Percentiles rank a stretch among this genome's conserved stretches.
Conservation (phyloP, 352 stramenopile genomes). For the Pythium scleroteichum region DNA sequence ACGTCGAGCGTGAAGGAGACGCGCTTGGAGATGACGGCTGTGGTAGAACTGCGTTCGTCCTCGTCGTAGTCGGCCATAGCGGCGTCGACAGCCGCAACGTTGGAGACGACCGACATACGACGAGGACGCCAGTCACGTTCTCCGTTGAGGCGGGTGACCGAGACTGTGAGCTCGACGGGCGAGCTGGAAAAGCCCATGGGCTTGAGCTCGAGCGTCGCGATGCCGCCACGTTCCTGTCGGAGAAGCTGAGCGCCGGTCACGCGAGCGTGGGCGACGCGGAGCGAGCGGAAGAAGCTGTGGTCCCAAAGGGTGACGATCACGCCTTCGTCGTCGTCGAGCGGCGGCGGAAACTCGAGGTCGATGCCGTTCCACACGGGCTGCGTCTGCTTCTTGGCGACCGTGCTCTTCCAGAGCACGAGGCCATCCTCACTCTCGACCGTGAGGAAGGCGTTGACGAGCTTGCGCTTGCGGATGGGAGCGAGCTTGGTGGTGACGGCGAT, state of each 20-base stretch:
- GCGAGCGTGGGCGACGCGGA: slow-evolving; percentile 53
- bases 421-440: slow-evolving; percentile 22
- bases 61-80: slow-evolving; percentile 13
- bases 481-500: slow-evolving; percentile 24
- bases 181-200: slow-evolving; percentile 28
- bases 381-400: slow-evolving; percentile 22
- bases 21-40: slow-evolving; percentile 5
- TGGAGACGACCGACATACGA: slow-evolving; percentile 10
- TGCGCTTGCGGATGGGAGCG: slow-evolving; percentile 29
- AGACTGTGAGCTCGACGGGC: slow-evolving; percentile 34
- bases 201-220: slow-evolving; percentile 51
- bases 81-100: slow-evolving; percentile 16
- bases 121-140: slow-evolving; percentile 16
- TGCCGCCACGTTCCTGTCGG: slow-evolving; percentile 37
- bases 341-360: slow-evolving; percentile 35
- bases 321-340: slow-evolving; percentile 28
- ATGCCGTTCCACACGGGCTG: slow-evolving; percentile 27
- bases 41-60: neutral
- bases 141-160: slow-evolving; percentile 8
- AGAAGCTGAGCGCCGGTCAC: slow-evolving; percentile 50
- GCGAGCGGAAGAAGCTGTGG: slow-evolving; percentile 57
- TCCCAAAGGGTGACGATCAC: slow-evolving; percentile 62
- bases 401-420: slow-evolving; percentile 24
- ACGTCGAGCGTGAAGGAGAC: slow-evolving; percentile 3
- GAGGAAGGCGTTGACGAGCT: slow-evolving; percentile 32